Evolutionary conservation across 106 monocot genomes (phyloP), one percentile per base, ranked within the genome.

Genomic region (Hemerocallis citrina): DNA sequence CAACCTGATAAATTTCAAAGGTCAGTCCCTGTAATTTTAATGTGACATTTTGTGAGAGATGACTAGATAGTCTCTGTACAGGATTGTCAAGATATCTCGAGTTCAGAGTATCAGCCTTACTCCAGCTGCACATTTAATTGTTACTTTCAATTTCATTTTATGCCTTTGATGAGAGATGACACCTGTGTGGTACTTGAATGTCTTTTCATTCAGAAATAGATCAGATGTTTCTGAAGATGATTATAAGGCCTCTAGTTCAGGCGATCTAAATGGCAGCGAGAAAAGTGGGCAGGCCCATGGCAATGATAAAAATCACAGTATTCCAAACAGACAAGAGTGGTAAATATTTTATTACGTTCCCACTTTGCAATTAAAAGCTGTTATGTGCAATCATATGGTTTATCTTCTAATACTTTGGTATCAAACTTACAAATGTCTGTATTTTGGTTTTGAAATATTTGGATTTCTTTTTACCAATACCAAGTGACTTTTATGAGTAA

Each of bases 141-240:
- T 25, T 2, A 25, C 22, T 50, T 50, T 3, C 24, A 25, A 50
- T 9, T 50, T 25, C 1, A 50, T 24, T 1, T 25, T 50, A 50
- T 25, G 24, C 22, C 2, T 50, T 50, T 50, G 45, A 25, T 12
- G 11, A 25, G 49, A 10, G 13, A 11, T 23, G 2, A 9, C 27
- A 35, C 1, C 21, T 57, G 57, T 11, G 2, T 2, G 3, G n/a
- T 25, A n/a, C n/a, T n/a, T n/a, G n/a, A 30, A 54, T 54, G 31
- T 35, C 43, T 61, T 60, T 40, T 23, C n/a, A n/a, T 45, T 21
- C 55, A 81, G 75, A 45, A 13, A 24, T 12, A 62, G 33, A 48
- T 42, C 61, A 13, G 47, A 68, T 40, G 80, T 39, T 32, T 63
- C 70, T 39, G 70, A 74, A 2, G 44, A 64, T 70, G 79, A 66